phyloP scores from a whole-genome alignment of 495 filamentous ascomycete species.

The Lineolata rhizophorae region DNA sequence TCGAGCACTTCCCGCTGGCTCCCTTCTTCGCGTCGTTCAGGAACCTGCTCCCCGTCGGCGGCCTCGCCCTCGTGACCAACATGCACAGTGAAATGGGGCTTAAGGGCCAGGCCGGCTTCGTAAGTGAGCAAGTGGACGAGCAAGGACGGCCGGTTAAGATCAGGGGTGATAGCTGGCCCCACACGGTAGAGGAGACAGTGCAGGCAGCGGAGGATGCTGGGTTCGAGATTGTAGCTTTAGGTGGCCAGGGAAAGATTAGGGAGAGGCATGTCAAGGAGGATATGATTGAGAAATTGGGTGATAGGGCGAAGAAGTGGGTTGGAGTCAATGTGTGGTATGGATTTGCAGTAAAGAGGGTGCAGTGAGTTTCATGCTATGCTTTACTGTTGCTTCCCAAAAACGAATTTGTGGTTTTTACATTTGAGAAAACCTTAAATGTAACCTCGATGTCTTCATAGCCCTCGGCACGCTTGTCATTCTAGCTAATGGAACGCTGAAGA shows the following conservation, averaged over 20 bases:
- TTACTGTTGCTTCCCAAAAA: too few species aligned
- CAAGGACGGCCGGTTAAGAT: slow-evolving; percentile 32
- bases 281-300: slow-evolving; percentile 27
- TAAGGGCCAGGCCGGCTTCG: slow-evolving; percentile 44
- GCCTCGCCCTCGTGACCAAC: slow-evolving; percentile 40
- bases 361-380: too few species aligned
- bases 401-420: too few species aligned
- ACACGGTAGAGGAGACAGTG: slow-evolving; percentile 31
- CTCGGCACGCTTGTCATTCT: too few species aligned
- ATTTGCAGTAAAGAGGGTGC: slow-evolving; percentile 27
- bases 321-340: slow-evolving; percentile 47
- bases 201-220: slow-evolving; percentile 29
- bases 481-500: too few species aligned
- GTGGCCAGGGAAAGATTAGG: slow-evolving; percentile 8
- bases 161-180: slow-evolving; percentile 35
- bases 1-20: slow-evolving; percentile 41
- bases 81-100: slow-evolving; percentile 53
- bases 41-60: slow-evolving; percentile 25
- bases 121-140: slow-evolving; percentile 25
- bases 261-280: slow-evolving; percentile 30
- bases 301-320: slow-evolving; percentile 45
- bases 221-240: slow-evolving; percentile 23
- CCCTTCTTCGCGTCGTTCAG: slow-evolving; percentile 32
- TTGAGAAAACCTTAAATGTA: too few species aligned
- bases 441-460: too few species aligned